These are phyloP conservation scores for Thermothielavioides terrestris DNA, from an alignment of 495 filamentous ascomycete species.

Conservation along the genomic window DNA sequence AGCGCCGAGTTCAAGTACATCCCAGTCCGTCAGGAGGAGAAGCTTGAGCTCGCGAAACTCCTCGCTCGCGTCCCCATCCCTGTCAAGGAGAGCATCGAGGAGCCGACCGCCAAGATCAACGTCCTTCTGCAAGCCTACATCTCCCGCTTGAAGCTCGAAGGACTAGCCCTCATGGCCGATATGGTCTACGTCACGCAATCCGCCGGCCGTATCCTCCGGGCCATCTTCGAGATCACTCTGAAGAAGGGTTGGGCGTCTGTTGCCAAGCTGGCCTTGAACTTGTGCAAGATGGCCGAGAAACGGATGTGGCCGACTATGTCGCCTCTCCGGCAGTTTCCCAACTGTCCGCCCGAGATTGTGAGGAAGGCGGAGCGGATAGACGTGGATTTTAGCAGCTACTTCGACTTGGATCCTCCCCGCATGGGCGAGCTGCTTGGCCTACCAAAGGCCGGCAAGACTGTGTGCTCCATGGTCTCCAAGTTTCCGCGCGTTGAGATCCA, in stretches of 20 bases:
- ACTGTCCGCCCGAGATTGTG: slow-evolving; percentile 74
- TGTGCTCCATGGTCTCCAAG: slow-evolving; percentile 78
- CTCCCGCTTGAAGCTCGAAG: slow-evolving; percentile 86
- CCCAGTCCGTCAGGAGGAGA: slow-evolving; percentile 94
- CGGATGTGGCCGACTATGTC: slow-evolving; percentile 99
- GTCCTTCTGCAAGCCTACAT: slow-evolving; percentile 97
- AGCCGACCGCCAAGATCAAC: slow-evolving; percentile 97
- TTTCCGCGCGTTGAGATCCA: slow-evolving; percentile 90
- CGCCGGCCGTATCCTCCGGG: slow-evolving; percentile 88
- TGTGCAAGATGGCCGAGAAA: slow-evolving; percentile 99
- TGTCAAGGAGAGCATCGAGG: slow-evolving; percentile 95
- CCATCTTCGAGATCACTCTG: slow-evolving; percentile 91
- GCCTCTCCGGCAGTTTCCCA: slow-evolving; percentile 82
- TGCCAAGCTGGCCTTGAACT: slow-evolving; percentile 81
- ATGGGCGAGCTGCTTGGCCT: slow-evolving; percentile 92
- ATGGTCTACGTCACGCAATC: slow-evolving; percentile 98
- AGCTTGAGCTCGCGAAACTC: slow-evolving; percentile 88
- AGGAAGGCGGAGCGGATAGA: slow-evolving; percentile 90
- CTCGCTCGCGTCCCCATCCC: slow-evolving; percentile 85
- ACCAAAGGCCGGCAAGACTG: slow-evolving; percentile 78
- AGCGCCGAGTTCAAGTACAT: slow-evolving; percentile 99
- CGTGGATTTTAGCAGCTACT: slow-evolving; percentile 87
- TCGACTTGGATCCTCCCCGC: slow-evolving; percentile 92
- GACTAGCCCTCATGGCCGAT: slow-evolving; percentile 93
- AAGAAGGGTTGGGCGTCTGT: slow-evolving; percentile 96